Percentiles rank a stretch among this genome's conserved stretches.
Evolutionary conservation across 1,284 basidiomycete species (phyloP).

Genomic region (Rhodotorula sp.): DNA sequence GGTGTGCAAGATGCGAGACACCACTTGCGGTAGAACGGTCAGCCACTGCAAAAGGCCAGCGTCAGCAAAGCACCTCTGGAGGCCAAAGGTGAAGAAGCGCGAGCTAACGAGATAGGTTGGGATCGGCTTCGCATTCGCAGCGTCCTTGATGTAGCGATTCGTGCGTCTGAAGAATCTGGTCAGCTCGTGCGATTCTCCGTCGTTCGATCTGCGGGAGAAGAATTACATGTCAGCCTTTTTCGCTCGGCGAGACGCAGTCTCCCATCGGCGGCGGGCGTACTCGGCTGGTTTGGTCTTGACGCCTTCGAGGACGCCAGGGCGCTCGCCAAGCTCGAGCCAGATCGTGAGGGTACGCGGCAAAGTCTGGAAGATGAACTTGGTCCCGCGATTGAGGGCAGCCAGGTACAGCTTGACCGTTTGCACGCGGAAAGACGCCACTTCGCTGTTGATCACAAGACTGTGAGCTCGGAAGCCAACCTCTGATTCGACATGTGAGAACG

Average conservation of each 20-base stretch:
- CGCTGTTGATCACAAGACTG: not conserved
- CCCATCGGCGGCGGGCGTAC: not conserved
- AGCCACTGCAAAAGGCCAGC: slow-evolving; percentile 66
- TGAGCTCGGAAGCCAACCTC: not conserved
- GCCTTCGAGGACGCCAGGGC: slow-evolving; percentile 45
- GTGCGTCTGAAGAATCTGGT: slow-evolving; percentile 58
- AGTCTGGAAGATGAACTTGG: slow-evolving; percentile 96
- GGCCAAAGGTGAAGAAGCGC: not conserved
- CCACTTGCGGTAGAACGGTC: slow-evolving; percentile 94
- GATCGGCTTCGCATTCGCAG: slow-evolving; percentile 57
- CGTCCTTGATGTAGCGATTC: slow-evolving; percentile 58
- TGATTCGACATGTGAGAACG: not conserved
- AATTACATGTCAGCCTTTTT: not conserved
- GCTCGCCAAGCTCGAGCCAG: slow-evolving; percentile 90
- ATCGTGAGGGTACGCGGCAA: slow-evolving; percentile 90
- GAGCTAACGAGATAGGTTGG: slow-evolving; percentile 70
- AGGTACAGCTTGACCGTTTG: slow-evolving; percentile 64
- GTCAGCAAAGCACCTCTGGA: not conserved
- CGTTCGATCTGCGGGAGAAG: not conserved
- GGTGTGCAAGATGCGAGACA: slow-evolving; percentile 84
- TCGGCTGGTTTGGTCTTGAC: slow-evolving; percentile 27
- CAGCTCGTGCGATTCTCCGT: slow-evolving; percentile 16
- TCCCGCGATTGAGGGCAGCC: slow-evolving; percentile 74
- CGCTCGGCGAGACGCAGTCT: not conserved
- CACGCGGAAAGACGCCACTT: not conserved